Base-by-base conservation (phyloP, 2,329 filamentous ascomycete species). In the Nemania serpens region DNA sequence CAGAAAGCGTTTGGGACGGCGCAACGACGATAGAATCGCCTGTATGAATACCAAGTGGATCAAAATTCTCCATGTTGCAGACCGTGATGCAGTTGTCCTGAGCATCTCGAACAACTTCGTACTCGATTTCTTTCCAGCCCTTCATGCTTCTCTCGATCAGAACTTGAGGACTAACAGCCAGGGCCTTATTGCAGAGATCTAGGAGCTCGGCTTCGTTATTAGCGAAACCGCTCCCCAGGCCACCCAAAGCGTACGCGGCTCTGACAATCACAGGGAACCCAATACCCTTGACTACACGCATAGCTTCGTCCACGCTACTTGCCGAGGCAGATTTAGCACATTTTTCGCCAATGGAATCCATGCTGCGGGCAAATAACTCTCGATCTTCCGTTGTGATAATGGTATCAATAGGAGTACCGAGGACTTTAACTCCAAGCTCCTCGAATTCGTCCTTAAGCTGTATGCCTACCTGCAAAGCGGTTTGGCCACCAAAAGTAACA, bases 11-110 rank as follows among this genome's bases (percentile, higher is more conserved):
- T 78, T 98, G 95, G 3, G 94, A 98, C 42, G 95, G 95, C 9
- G 95, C 95, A 48, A 99, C 95, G 54, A 99, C 95, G 68, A 99
- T 97, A 12, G 94, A 98, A 75, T 99, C 95, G 76, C 95, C 95
- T 2, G 95, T 99, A 74, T 98, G 95, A 65, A 98, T 98, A 71
- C 95, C 95, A 1, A 99, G 88, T 57, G 95, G 95, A 76, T 99
- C 95, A 73, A 99, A 99, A 80, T 99, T 99, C 81, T 99, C 95
- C 95, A 99, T 98, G 82, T 99, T 99, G 78, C 95, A 99, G 64
- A 99, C 95, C 6, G 95, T 99, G 75, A 99, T 98, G 76, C 95
- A 99, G 84, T 98, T 98, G 80, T 99, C 93, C 70, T 92, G 88
- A 59, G 88, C 90, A 81, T 98, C 95, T 72, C 95, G 90, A 42